Conservation (phyloP, 176 grass and related monocot genomes). For the Rhynchospora tenuis region DNA sequence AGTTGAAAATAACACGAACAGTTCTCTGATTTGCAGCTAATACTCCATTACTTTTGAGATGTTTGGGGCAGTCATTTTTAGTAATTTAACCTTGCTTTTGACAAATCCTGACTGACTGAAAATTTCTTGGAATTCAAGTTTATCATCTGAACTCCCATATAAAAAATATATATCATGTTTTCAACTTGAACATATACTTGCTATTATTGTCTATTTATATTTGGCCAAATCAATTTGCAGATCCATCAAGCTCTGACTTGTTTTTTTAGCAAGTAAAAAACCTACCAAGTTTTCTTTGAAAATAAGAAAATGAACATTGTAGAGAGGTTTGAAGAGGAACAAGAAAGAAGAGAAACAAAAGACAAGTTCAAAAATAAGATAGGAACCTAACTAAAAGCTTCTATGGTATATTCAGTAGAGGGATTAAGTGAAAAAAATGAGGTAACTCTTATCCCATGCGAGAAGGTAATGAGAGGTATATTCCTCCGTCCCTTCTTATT, state of each 20-base stretch:
- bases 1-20: conserved; percentile 4
- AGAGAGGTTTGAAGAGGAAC: neutral
- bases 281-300: neutral
- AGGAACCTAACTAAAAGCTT: neutral
- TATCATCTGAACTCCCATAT: neutral
- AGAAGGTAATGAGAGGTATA: too few species aligned
- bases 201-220: neutral
- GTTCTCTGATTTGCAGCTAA: neutral
- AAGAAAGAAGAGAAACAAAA: neutral
- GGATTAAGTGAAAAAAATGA: too few species aligned
- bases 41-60: neutral
- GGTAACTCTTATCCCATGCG: too few species aligned
- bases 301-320: neutral
- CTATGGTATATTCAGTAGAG: too few species aligned
- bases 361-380: neutral
- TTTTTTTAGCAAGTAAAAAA: neutral
- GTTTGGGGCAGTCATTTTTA: neutral
- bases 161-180: neutral
- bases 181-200: neutral
- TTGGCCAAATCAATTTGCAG: neutral
- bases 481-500: too few species aligned
- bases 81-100: too few species aligned
- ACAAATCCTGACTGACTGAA: neutral
- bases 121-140: neutral
- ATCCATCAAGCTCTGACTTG: neutral